Percentiles rank a stretch among this genome's conserved stretches.
These are phyloP conservation scores for Phaeosphaeria sp. DNA, from an alignment of 2,329 filamentous ascomycete species.

Conservation along the genomic window DNA sequence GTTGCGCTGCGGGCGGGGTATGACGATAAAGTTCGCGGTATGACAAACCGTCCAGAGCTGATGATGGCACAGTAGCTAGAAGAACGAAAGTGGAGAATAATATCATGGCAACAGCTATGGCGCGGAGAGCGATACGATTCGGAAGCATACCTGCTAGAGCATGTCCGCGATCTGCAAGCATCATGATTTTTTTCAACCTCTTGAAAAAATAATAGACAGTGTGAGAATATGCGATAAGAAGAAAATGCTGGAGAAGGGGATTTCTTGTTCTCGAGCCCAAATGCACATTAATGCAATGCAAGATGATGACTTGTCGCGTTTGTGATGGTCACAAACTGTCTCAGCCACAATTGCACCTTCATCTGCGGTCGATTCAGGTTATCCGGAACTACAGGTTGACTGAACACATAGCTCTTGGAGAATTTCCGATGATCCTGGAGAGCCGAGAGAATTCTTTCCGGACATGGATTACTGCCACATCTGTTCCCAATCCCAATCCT, in stretches of 20 bases:
- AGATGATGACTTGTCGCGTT: neutral
- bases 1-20: too few relatives aligned
- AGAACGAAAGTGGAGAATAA: too few relatives aligned
- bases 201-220: too few relatives aligned
- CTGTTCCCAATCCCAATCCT: conserved; percentile 23
- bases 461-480: conserved; percentile 21
- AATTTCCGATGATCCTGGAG: too few relatives aligned
- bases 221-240: too few relatives aligned
- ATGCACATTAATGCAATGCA: neutral
- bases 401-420: neutral
- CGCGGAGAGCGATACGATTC: neutral
- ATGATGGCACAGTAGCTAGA: too few relatives aligned
- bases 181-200: neutral
- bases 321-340: neutral
- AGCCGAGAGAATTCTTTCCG: too few relatives aligned
- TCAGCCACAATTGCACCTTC: neutral
- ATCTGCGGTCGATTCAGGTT: neutral
- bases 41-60: too few relatives aligned
- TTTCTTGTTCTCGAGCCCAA: too few relatives aligned
- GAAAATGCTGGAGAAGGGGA: too few relatives aligned
- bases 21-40: too few relatives aligned
- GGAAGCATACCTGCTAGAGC: neutral
- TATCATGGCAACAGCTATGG: neutral
- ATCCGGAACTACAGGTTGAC: neutral
- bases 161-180: neutral